phyloP scores from a whole-genome alignment of 305 asterid genomes.

The Nicotiana rustica region DNA sequence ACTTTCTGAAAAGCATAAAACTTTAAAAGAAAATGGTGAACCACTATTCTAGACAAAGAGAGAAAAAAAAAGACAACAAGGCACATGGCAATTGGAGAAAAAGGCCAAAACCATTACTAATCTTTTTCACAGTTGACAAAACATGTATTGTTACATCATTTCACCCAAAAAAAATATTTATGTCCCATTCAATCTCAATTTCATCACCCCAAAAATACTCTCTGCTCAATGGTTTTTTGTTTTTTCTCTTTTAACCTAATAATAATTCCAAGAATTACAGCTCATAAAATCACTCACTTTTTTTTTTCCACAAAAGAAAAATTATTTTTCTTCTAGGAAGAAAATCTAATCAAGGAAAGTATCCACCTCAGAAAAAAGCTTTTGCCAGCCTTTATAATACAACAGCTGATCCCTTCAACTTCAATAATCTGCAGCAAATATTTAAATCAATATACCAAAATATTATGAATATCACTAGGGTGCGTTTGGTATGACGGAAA shows the following conservation, averaged over 20 bases:
- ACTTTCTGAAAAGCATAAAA: conserved; percentile 47
- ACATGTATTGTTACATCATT: conserved; percentile 36
- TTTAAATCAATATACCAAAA: conserved; percentile 29
- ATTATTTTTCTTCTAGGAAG: conserved; percentile 35
- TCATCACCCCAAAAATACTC: conserved; percentile 44
- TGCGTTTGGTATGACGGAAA: too few relatives aligned
- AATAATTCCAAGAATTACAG: conserved; percentile 35
- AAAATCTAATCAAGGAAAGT: conserved; percentile 36
- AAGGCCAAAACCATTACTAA: conserved; percentile 50
- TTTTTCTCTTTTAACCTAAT: conserved; percentile 16
- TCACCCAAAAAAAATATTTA: conserved; percentile 30
- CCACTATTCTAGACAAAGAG: conserved; percentile 49
- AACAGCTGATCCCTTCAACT: conserved; percentile 53
- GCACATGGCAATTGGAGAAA: conserved; percentile 64
- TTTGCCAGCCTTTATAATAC: conserved; percentile 36
- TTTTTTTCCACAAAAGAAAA: conserved; percentile 12
- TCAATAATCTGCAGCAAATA: conserved; percentile 73
- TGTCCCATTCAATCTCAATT: conserved; percentile 27
- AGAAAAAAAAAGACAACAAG: conserved; percentile 44
- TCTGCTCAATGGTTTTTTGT: conserved; percentile 29
- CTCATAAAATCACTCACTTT: conserved; percentile 20
- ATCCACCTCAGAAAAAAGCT: conserved; percentile 47
- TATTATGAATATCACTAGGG: not conserved
- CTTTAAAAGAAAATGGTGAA: conserved; percentile 41
- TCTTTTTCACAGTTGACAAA: conserved; percentile 45